These are phyloP conservation scores for Cutaneotrichosporon cavernicola DNA, from an alignment of 1,284 basidiomycete genomes.

Conservation along the genomic window DNA sequence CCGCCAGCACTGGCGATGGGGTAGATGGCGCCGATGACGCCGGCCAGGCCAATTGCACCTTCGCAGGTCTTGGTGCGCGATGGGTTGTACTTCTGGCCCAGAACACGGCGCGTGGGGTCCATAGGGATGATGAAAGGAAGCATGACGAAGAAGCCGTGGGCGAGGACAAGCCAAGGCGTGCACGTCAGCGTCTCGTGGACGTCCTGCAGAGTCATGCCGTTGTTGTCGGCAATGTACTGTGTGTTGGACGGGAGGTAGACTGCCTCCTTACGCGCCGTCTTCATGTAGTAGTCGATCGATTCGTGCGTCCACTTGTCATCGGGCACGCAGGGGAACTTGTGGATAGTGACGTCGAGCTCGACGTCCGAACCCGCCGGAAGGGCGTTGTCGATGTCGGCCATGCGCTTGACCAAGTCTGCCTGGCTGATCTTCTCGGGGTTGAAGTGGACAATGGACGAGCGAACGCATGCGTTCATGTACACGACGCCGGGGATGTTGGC, in stretches of 20 bases:
- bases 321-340: slow-evolving; percentile 64
- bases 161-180: slow-evolving; percentile 30
- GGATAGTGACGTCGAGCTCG: slow-evolving; percentile 58
- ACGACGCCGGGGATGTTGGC: slow-evolving; percentile 53
- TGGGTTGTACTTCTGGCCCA: slow-evolving; percentile 55
- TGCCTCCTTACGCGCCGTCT: slow-evolving; percentile 49
- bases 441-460: slow-evolving; percentile 63
- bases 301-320: slow-evolving; percentile 63
- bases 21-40: slow-evolving; percentile 61
- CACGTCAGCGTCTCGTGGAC: slow-evolving; percentile 23
- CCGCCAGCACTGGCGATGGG: slow-evolving; percentile 66
- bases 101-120: slow-evolving; percentile 33
- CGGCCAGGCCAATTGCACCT: slow-evolving; percentile 59
- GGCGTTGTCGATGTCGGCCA: slow-evolving; percentile 34
- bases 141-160: slow-evolving; percentile 31
- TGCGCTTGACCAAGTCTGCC: slow-evolving; percentile 52
- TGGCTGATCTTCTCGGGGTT: slow-evolving; percentile 56
- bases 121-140: slow-evolving; percentile 33
- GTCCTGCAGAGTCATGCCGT: slow-evolving; percentile 38
- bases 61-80: slow-evolving; percentile 49
- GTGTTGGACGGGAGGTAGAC: slow-evolving; percentile 67
- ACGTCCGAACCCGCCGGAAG: slow-evolving; percentile 34
- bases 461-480: slow-evolving; percentile 60
- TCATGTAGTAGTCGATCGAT: slow-evolving; percentile 62
- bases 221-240: slow-evolving; percentile 65